These are phyloP conservation scores for Macrolepiota albuminosa DNA, from an alignment of 768 basidiomycete species.

Conservation along the genomic window DNA sequence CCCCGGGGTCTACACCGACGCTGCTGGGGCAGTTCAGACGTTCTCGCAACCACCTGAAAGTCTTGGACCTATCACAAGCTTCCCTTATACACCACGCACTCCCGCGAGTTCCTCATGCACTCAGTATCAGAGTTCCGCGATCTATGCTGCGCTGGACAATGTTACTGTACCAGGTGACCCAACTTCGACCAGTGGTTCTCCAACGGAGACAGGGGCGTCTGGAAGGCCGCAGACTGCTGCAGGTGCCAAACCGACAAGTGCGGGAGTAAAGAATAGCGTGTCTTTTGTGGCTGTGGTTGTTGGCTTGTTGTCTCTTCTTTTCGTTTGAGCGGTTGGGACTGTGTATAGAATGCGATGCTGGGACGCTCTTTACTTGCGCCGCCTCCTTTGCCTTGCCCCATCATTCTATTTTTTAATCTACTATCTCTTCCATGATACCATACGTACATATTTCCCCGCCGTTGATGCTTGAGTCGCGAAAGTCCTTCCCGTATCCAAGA, in stretches of 20 bases:
- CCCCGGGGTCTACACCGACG: conserved; percentile 15
- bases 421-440: neutral
- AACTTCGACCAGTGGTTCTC: conserved; percentile 3
- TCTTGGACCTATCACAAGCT: conserved; percentile 34
- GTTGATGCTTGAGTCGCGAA: neutral
- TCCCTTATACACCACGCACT: conserved; percentile 37
- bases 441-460: neutral
- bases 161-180: conserved; percentile 14
- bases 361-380: neutral
- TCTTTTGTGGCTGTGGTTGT: neutral
- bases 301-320: neutral
- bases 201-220: neutral
- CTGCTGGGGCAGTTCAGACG: conserved; percentile 17
- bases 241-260: conserved; percentile 1
- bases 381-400: neutral
- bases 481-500: neutral
- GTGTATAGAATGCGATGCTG: neutral
- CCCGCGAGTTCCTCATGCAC: conserved; percentile 36
- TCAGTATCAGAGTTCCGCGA: conserved; percentile 9
- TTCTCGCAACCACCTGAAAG: conserved; percentile 42
- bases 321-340: neutral
- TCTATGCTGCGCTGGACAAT: conserved; percentile 14
- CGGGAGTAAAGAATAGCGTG: neutral
- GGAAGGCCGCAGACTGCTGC: neutral
- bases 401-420: neutral